Percentiles rank a stretch among this genome's conserved stretches.
Evolutionary conservation across 257 asterid genomes (phyloP).

Genomic region (Plectranthus barbatus): DNA sequence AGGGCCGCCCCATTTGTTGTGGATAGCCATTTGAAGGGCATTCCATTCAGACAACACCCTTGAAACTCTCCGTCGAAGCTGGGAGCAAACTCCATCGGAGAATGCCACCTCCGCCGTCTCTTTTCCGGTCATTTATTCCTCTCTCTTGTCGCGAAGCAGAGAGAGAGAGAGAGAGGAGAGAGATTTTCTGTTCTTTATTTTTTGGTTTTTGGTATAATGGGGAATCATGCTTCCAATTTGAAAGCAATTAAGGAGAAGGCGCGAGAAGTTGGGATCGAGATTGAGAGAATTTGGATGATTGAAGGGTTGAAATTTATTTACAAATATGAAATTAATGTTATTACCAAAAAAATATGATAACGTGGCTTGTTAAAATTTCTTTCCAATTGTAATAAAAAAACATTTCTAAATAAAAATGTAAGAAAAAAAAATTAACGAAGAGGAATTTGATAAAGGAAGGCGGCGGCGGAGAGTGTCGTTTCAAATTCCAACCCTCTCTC

Average conservation of each 20-base stretch:
- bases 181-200: neutral
- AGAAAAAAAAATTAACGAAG: too few species aligned
- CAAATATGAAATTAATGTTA: too few species aligned
- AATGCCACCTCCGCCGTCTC: neutral
- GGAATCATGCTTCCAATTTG: neutral
- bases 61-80: slow-evolving; percentile 24
- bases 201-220: neutral
- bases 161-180: neutral
- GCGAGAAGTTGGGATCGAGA: slow-evolving; percentile 24
- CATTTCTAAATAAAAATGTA: too few species aligned
- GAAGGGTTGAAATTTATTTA: neutral
- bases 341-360: too few species aligned
- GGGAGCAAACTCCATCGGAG: too few species aligned
- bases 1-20: slow-evolving; percentile 43
- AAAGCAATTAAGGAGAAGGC: neutral
- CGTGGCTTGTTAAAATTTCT: too few species aligned
- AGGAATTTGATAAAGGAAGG: too few species aligned
- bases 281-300: slow-evolving; percentile 8
- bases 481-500: neutral
- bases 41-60: slow-evolving; percentile 29
- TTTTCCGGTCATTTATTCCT: neutral
- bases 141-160: neutral
- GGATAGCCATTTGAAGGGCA: slow-evolving; percentile 43
- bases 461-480: neutral
- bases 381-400: too few species aligned